Evolutionary conservation across 805 yeast genomes (phyloP), one percentile per base, ranked within the genome.

Genomic region (Candida sithepensis): DNA sequence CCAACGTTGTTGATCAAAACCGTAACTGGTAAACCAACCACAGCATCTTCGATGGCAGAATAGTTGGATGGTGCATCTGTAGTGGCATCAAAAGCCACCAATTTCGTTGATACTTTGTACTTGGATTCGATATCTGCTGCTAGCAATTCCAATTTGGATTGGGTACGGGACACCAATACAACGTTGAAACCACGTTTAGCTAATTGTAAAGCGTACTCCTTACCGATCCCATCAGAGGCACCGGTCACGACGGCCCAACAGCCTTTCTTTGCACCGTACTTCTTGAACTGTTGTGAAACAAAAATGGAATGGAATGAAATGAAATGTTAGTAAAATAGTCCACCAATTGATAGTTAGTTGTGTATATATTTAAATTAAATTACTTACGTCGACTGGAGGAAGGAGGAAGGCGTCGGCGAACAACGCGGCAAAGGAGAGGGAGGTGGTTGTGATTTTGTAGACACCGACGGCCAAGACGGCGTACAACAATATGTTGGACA

Each of bases 211-310:
- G 97, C 84, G 63, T 79, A 94, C 66, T 94, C 96, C 64, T 91
- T 89, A 48, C 99, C 99, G 61, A 94, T 85, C 32, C 99, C 99
- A 65, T 94, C 98, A 42, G 97, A 88, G 3, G 97, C 95, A 49
- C 99, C 99, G 6, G 99, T 94, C 16, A 94, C 79, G 28, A 94
- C 86, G n/a, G 97, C 97, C 92, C 97, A 94, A 37, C 78, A 73
- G 23, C 85, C 85, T 43, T 69, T 67, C 50, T 73, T 72, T 23
- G 92, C 85, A n/a, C 97, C 96, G 61, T 90, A 90, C 63, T 80
- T 82, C 38, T 65, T 60, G 59, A 76, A 84, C 59, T 58, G n/a
- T n/a, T n/a, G n/a, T n/a, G n/a, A 19, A 22, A 19, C 28, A 24
- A 24, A 13, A 12, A 18, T 9, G 30, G 30, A 8, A 26, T 8